These are phyloP conservation scores for Ashbya aceris DNA, from an alignment of 1,139 yeast species.

Conservation along the genomic window DNA sequence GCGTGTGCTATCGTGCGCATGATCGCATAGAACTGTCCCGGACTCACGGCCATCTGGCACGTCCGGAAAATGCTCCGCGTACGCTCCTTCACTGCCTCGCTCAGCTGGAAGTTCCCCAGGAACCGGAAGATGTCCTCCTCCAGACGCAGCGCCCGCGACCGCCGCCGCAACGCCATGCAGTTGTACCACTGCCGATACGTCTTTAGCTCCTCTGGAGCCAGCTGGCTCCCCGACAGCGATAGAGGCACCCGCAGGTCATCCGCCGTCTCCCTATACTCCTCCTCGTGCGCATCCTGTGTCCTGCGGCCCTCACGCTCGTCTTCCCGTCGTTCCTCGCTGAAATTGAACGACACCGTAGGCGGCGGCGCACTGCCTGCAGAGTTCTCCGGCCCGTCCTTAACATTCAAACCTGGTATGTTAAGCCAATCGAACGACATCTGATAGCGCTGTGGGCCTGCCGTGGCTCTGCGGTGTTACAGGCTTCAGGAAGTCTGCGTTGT, in stretches of 20 bases:
- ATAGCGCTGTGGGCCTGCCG: too few relatives aligned
- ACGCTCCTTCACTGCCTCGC: slow-evolving; percentile 36
- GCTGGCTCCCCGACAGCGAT: slow-evolving; percentile 51
- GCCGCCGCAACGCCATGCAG: slow-evolving; percentile 51
- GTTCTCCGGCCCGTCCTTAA: slow-evolving; percentile 10
- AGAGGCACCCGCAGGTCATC: slow-evolving; percentile 40
- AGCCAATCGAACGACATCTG: slow-evolving; percentile 30
- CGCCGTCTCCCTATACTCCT: slow-evolving; percentile 19
- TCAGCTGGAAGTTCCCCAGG: slow-evolving; percentile 49
- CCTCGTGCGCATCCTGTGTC: background rate
- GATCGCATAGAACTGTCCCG: slow-evolving; percentile 70
- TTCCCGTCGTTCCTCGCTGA: slow-evolving; percentile 2
- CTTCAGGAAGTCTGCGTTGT: too few relatives aligned
- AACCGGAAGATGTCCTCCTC: slow-evolving; percentile 52
- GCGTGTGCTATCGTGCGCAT: slow-evolving; percentile 54
- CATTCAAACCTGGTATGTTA: slow-evolving; percentile 25
- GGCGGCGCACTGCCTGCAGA: slow-evolving; percentile 9
- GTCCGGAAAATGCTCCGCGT: slow-evolving; percentile 44
- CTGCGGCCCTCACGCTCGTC: background rate
- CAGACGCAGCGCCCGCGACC: slow-evolving; percentile 47
- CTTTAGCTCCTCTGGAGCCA: slow-evolving; percentile 55
- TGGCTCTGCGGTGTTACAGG: too few relatives aligned
- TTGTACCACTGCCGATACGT: slow-evolving; percentile 75
- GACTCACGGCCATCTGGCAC: slow-evolving; percentile 44
- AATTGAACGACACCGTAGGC: slow-evolving; percentile 21